Conservation (phyloP, 768 basidiomycete species). For the Pisolithus tinctorius region DNA sequence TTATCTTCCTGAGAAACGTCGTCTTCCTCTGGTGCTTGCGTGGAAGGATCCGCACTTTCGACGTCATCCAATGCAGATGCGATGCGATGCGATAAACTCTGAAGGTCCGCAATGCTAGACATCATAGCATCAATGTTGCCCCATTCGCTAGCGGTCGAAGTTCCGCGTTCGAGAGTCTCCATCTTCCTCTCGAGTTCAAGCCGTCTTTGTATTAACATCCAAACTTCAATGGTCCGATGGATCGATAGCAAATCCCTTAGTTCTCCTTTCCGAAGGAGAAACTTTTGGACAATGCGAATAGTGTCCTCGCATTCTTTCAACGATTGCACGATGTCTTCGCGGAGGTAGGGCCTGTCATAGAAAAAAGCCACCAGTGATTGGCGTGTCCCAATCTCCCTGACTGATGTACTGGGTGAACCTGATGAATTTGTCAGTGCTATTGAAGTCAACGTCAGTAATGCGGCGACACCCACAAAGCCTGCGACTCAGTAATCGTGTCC, state of each 20-base stretch:
- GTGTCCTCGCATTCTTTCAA: conserved; percentile 62
- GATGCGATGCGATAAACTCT: conserved; percentile 51
- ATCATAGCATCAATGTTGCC: conserved; percentile 46
- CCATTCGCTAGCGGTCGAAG: conserved; percentile 41
- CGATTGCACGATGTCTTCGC: conserved; percentile 51
- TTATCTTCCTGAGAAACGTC: conserved; percentile 10
- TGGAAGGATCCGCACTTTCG: conserved; percentile 13
- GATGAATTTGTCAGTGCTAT: conserved; percentile 10
- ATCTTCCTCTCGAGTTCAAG: conserved; percentile 51
- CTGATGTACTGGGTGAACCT: conserved; percentile 82
- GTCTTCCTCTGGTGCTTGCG: conserved; percentile 20
- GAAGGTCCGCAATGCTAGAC: conserved; percentile 44
- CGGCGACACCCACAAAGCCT: conserved; percentile 59
- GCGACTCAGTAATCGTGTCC: conserved; percentile 65
- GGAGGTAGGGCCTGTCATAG: conserved; percentile 50
- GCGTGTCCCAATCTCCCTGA: conserved; percentile 61
- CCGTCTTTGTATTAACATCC: conserved; percentile 46
- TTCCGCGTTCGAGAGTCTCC: conserved; percentile 31
- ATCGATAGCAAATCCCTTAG: conserved; percentile 60
- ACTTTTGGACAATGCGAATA: conserved; percentile 70
- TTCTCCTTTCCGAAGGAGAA: conserved; percentile 63
- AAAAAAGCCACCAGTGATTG: conserved; percentile 78
- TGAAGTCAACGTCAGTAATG: neutral
- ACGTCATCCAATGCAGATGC: conserved; percentile 36
- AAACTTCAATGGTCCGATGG: conserved; percentile 52